Base-by-base conservation (phyloP, 768 basidiomycete species). In the Suillus subaureus region DNA sequence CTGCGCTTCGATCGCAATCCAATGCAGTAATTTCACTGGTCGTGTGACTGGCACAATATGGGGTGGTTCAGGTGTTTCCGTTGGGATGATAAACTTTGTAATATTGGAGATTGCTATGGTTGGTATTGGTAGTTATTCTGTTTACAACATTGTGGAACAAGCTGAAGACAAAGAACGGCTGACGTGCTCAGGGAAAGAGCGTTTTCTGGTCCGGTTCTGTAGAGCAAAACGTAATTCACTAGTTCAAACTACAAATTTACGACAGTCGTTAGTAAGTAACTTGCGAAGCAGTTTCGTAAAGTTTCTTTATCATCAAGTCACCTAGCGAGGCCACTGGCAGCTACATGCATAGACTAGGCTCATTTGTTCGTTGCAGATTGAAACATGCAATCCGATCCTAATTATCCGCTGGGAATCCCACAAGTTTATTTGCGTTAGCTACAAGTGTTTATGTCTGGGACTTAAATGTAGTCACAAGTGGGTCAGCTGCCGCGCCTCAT, bases 1-100 rank as follows among this genome's bases (percentile, higher is more conserved):
- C 78, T n/a, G 80, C 33, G 81, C 81, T n/a, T 81, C 82, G 40
- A 74, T 89, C 73, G 82, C 79, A 8, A 87, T 91, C 51, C 89
- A 90, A 71, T 91, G 88, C 68, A 87, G 87, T 75, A 91, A 88
- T 70, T 91, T 86, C 70, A 74, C 79, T 1, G 89, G 90, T n/a
- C 80, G 89, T 6, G 84, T 88, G 15, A 82, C 84, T 6, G 90
- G 89, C 0, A 87, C 89, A 6, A 79, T 91, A 39, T 88, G 88
- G 82, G 90, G 89, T 54, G 90, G 88, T 6, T 83, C 84, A 13
- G 89, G 89, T 26, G 77, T 83, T 9, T 69, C 56, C 8, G 70
- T 72, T 12, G 89, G 89, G 28, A 90, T 90, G 88, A 61, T 78
- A 61, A 83, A 81, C 57, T 91, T 84, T 61, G 78, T 87, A 3